Evolutionary conservation across 495 filamentous ascomycete genomes (phyloP), one percentile per base, ranked within the genome.

Genomic region (Hypoxylon lenormandii): DNA sequence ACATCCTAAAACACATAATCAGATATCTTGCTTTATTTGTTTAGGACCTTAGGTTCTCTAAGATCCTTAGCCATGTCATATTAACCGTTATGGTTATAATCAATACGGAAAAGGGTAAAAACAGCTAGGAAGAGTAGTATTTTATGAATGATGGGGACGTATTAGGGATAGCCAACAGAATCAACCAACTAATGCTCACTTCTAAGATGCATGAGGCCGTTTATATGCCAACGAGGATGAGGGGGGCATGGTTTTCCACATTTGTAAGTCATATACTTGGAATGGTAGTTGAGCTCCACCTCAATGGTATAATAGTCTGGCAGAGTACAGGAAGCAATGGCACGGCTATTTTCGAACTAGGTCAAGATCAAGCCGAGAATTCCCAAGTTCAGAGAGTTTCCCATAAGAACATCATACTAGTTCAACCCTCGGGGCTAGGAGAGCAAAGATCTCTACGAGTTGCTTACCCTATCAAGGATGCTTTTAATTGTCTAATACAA

Each of bases 181-280:
- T 38, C 36, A 38, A 10, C 6, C 36, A 10, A 38, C 13, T 38
- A 38, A 38, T 38, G 36, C 7, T 38, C 6, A 10, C 2, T 10
- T 38, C 36, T n/a, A 38, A n/a, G 13, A 38, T 1, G 13, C 36
- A 7, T 7, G 36, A 38, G 36, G 10, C 7, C 10, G 1, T 38
- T 38, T 10, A 38, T n/a, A 38, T 38, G 36, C 3, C 13, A n/a
- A 15, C 38, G 15, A 5, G 38, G 8, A 42, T 42, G 38, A 42
- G 38, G n/a, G 38, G 38, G 1, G 38, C 38, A 15, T 42, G 38
- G 38, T 13, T 42, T 42, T 42, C 38, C 7, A 8, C 38, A 42
- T 42, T 42, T 42, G 38, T 13, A 10, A 42, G 38, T 6, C 38
- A 42, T 42, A 42, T 42, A 42, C 38, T 42, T 8, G 38, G 38